Conservation (phyloP, 768 basidiomycete genomes). For the Pholiota molesta region DNA sequence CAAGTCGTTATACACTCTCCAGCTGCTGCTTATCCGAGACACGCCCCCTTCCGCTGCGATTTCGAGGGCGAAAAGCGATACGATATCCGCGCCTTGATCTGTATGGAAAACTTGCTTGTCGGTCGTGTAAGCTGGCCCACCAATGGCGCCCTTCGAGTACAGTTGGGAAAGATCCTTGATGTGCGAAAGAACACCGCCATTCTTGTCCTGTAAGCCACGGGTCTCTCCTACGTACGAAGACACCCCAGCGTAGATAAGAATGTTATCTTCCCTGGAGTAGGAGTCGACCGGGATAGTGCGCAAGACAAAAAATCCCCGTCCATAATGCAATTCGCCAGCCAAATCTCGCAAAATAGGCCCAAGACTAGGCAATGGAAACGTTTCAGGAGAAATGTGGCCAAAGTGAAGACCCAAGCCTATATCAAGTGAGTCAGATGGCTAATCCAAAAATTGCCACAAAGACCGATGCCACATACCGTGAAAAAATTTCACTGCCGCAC, state of each 20-base stretch:
- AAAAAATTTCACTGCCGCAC: constrained; percentile 36
- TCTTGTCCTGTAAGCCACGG: constrained; percentile 25
- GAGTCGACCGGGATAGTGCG: constrained; percentile 47
- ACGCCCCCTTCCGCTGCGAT: constrained; percentile 46
- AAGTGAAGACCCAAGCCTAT: constrained; percentile 30
- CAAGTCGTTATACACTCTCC: constrained; percentile 50
- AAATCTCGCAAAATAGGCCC: constrained; percentile 37
- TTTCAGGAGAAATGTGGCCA: constrained; percentile 33
- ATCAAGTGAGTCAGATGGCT: neutral
- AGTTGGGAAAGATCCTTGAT: constrained; percentile 48
- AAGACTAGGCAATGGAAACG: constrained; percentile 49
- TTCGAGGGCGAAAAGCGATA: constrained; percentile 45
- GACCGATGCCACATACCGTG: constrained; percentile 22
- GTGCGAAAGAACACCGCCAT: constrained; percentile 43
- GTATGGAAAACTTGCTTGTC: constrained; percentile 57
- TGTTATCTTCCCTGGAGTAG: constrained; percentile 41
- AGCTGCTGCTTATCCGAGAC: constrained; percentile 47
- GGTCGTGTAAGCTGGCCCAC: constrained; percentile 49
- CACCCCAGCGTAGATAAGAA: constrained; percentile 45
- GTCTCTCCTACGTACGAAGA: constrained; percentile 24
- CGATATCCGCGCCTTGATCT: constrained; percentile 44
- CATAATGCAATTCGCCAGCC: constrained; percentile 42
- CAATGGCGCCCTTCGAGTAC: constrained; percentile 38
- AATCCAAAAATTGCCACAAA: neutral
- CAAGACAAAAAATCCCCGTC: constrained; percentile 52